Base-by-base conservation (phyloP, 768 basidiomycete genomes). In the Dacryopinax spathularia region DNA sequence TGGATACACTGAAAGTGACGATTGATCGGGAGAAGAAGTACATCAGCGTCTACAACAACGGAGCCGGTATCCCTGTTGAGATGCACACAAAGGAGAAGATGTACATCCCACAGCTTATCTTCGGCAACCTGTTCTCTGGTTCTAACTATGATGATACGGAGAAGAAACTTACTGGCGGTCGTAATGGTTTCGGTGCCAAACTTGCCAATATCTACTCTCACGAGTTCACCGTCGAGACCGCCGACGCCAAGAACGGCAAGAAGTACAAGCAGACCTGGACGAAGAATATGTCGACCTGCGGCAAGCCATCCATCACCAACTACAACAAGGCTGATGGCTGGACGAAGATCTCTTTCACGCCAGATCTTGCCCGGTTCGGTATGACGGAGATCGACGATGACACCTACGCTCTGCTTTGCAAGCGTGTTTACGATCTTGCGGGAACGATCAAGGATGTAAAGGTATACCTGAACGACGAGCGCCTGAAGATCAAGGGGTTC, bases 121-220 rank as follows among this genome's bases (percentile, higher is more conserved):
- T 99, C 69, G 96, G 96, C 5, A 87, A 96, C 72, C 81, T 99
- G 18, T 80, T 97, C 25, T 89, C 95, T 1, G 90, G 88, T 12
- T 95, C 92, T 44, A 98, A 98, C 78, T 98, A 95, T 70, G 95
- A 99, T 73, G 96, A 99, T 69, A 88, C 93, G 74, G 94, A 99
- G 78, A 96, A 93, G 82, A 97, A 96, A 76, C 81, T 98, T 60
- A 97, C 93, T 0, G 96, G 96, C 75, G 96, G 96, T 74, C 85
- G 96, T 70, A 99, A 99, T 70, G 96, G 96, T 71, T 98, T 91
- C 70, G 96, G 96, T 69, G 96, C 96, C 61, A 99, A 99, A 73
- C 81, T 99, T 39, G 88, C 96, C 62, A 98, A 99, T 76, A 96
- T 97, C 68, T 99, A 98, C 77, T 99, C 96, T 1, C 86, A 82